These are phyloP conservation scores for Haematococcus lacustris DNA, from an alignment of 139 green algal genomes.

Conservation along the genomic window DNA sequence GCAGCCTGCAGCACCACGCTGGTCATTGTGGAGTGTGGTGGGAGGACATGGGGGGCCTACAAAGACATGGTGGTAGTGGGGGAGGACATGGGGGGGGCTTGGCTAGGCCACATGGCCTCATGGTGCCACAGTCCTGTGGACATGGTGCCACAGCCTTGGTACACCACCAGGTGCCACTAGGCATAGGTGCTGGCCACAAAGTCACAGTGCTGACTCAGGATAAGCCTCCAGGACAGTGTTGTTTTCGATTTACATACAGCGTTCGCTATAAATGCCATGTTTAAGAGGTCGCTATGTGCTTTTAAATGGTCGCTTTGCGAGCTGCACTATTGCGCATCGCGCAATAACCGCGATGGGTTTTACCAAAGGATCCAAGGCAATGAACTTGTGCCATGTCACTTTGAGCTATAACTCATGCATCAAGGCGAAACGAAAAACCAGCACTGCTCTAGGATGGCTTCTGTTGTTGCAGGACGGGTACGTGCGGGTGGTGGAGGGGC, in stretches of 20 bases:
- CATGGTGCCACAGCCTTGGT: background rate
- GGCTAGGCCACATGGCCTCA: background rate
- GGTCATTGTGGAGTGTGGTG: no score
- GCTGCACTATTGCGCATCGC: background rate
- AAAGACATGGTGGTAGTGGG: no score
- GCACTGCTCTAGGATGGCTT: background rate
- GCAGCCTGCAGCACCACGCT: no score
- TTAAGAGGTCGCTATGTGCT: background rate
- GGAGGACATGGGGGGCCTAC: no score
- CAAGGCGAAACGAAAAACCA: background rate
- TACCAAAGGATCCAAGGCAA: background rate
- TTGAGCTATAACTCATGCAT: background rate
- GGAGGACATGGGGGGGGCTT: background rate
- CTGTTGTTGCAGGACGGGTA: slow-evolving; percentile 9
- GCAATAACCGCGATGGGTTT: background rate
- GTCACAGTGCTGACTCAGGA: background rate
- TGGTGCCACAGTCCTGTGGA: background rate
- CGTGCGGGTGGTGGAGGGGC: slow-evolving; percentile 20
- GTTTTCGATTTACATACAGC: background rate
- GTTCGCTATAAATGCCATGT: background rate
- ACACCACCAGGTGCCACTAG: background rate
- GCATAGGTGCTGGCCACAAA: background rate
- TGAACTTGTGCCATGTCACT: background rate
- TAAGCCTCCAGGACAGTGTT: no score
- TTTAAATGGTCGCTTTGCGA: background rate